Conservation (phyloP, 345 rosid genomes). For the Lenwebbia sp. region DNA sequence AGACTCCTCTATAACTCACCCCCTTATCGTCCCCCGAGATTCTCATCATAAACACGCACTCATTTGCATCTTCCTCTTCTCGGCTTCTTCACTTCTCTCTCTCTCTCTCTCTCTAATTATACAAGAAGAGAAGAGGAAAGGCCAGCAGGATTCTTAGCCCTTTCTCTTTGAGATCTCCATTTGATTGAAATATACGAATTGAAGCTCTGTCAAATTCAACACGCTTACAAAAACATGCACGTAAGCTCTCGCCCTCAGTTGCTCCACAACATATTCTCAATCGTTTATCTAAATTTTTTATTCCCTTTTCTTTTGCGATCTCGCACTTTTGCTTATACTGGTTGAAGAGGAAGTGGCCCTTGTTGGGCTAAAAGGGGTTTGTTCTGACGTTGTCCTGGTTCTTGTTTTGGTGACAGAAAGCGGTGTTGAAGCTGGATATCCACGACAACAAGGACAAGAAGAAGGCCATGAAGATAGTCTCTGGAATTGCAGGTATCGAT, state of each 20-base stretch:
- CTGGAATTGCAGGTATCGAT: constrained; percentile 16
- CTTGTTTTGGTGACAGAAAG: constrained; percentile 10
- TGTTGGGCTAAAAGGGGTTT: neutral
- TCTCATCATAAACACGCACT: neutral
- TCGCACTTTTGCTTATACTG: neutral
- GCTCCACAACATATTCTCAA: neutral
- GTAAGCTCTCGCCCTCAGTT: neutral
- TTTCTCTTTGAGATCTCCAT: neutral
- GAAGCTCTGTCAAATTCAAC: neutral
- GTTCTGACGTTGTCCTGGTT: neutral
- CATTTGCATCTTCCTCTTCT: neutral
- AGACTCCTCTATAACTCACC: neutral
- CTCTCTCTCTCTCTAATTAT: neutral
- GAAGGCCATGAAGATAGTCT: constrained; percentile 24
- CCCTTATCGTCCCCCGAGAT: neutral
- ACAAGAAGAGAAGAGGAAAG: neutral
- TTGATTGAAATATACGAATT: neutral
- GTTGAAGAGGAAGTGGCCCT: neutral
- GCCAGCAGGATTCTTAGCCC: neutral
- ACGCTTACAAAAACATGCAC: neutral
- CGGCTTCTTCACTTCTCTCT: neutral
- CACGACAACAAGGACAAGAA: constrained; percentile 10
- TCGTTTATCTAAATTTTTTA: neutral
- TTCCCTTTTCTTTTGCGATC: neutral
- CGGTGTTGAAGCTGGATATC: constrained; percentile 18